These are phyloP conservation scores for Podospora bellae-mahoneyi DNA, from an alignment of 495 filamentous ascomycete genomes.

Conservation along the genomic window DNA sequence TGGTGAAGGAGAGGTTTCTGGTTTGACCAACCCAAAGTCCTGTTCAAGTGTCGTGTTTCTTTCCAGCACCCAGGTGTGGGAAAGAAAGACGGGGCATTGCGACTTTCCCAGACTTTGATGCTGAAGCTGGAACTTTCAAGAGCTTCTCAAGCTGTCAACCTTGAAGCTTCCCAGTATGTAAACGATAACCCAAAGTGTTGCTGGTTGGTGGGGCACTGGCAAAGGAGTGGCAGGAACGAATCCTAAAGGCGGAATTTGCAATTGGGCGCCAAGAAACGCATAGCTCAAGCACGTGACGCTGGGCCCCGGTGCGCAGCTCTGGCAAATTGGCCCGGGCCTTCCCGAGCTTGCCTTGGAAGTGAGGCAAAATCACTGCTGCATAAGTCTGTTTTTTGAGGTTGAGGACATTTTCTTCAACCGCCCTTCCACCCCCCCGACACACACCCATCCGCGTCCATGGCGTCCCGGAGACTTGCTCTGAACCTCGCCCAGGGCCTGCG, in stretches of 20 bases:
- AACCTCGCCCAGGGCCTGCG: conserved; percentile 84
- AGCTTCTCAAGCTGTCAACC: neutral
- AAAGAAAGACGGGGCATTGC: too few relatives aligned
- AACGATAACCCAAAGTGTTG: neutral
- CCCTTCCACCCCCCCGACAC: conserved; percentile 61
- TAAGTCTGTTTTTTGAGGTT: neutral
- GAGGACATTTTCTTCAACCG: neutral
- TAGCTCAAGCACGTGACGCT: neutral
- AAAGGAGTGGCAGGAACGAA: neutral
- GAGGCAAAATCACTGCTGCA: neutral
- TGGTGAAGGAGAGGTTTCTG: too few relatives aligned
- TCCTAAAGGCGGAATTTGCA: neutral
- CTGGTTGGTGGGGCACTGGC: neutral
- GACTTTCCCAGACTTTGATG: neutral
- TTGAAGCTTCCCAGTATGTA: neutral
- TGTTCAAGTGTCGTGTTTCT: too few relatives aligned
- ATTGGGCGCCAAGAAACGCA: neutral
- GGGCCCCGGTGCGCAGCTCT: neutral
- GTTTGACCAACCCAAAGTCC: too few relatives aligned
- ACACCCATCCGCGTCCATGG: conserved; percentile 81
- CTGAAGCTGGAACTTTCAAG: neutral
- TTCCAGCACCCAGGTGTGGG: too few relatives aligned
- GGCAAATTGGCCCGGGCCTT: neutral
- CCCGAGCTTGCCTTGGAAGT: neutral
- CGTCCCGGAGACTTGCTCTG: conserved; percentile 87